Percentiles rank a stretch among this genome's conserved stretches.
Evolutionary conservation across 1,139 yeast genomes (phyloP).

Genomic region (Ashbya aceris): DNA sequence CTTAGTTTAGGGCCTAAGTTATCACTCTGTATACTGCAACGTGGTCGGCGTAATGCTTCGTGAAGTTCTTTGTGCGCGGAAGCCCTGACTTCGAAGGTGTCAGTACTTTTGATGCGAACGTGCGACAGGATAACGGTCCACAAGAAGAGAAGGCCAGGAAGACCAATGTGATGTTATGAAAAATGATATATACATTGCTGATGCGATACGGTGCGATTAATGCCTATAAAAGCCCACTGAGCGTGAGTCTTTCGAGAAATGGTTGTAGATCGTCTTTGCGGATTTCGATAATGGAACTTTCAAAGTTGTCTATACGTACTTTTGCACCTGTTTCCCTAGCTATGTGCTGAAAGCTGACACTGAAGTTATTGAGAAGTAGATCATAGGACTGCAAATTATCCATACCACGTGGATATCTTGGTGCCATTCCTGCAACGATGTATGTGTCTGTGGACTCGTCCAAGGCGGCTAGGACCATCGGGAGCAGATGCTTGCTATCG

Average conservation of each 20-base stretch:
- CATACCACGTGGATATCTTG: conserved; percentile 62
- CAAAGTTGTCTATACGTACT: conserved; percentile 87
- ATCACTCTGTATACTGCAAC: no score
- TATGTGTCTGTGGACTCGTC: conserved; percentile 71
- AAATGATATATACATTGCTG: no score
- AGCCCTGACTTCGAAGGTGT: no score
- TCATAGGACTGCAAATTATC: conserved; percentile 37
- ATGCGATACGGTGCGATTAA: neutral
- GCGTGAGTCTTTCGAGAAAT: conserved; percentile 67
- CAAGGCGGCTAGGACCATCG: conserved; percentile 80
- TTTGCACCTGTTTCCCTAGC: conserved; percentile 79
- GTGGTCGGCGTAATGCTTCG: no score
- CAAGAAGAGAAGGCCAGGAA: no score
- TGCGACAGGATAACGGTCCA: no score
- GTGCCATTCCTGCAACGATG: conserved; percentile 83
- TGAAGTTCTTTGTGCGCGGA: no score
- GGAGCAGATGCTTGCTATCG: conserved; percentile 56
- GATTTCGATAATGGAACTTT: conserved; percentile 85
- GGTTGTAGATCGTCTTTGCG: conserved; percentile 80
- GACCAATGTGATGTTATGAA: no score
- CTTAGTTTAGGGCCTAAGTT: no score
- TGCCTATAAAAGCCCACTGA: conserved; percentile 38
- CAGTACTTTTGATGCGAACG: no score
- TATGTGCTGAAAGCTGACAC: conserved; percentile 82
- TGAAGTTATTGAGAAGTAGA: conserved; percentile 61